Evolutionary conservation across 495 filamentous ascomycete genomes (phyloP).

Genomic region (Penicillium desertorum): DNA sequence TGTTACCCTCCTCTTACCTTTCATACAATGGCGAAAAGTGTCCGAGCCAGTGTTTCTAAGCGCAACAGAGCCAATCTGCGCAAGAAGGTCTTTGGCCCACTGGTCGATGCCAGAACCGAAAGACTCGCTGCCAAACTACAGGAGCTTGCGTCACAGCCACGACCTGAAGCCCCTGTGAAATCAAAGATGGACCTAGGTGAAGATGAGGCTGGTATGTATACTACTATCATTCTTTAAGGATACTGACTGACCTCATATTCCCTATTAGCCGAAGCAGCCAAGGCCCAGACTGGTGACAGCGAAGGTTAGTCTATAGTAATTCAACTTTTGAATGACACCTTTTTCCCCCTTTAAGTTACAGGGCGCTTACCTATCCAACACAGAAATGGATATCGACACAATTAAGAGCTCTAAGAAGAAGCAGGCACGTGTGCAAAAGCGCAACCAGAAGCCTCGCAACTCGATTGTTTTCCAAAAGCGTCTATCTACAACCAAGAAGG

Average conservation of each 20-base stretch:
- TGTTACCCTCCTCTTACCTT: no score
- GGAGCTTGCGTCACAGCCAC: slow-evolving; percentile 69
- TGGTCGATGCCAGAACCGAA: slow-evolving; percentile 70
- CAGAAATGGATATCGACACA: slow-evolving; percentile 45
- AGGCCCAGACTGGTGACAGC: slow-evolving; percentile 14
- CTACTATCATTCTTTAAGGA: not conserved
- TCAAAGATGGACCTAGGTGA: slow-evolving; percentile 20
- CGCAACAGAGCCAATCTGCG: slow-evolving; percentile 74
- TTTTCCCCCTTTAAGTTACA: not conserved
- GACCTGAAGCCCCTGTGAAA: slow-evolving; percentile 28
- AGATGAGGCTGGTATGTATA: slow-evolving; percentile 33
- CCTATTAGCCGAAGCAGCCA: slow-evolving; percentile 19
- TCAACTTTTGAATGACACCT: not conserved
- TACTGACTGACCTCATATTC: not conserved
- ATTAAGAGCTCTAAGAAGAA: slow-evolving; percentile 27
- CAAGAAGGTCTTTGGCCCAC: slow-evolving; percentile 73
- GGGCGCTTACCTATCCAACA: slow-evolving; percentile 13
- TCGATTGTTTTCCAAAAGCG: slow-evolving; percentile 45
- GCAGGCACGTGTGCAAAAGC: slow-evolving; percentile 41
- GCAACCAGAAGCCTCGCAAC: slow-evolving; percentile 40
- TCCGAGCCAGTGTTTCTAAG: slow-evolving; percentile 72
- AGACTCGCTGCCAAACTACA: slow-evolving; percentile 78
- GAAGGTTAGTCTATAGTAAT: slow-evolving; percentile 26
- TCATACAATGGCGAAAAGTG: slow-evolving; percentile 77
- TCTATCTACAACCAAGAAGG: slow-evolving; percentile 30